Evolutionary conservation across 345 rosid genomes (phyloP), one percentile per base, ranked within the genome.

Genomic region (Punica granatum): DNA sequence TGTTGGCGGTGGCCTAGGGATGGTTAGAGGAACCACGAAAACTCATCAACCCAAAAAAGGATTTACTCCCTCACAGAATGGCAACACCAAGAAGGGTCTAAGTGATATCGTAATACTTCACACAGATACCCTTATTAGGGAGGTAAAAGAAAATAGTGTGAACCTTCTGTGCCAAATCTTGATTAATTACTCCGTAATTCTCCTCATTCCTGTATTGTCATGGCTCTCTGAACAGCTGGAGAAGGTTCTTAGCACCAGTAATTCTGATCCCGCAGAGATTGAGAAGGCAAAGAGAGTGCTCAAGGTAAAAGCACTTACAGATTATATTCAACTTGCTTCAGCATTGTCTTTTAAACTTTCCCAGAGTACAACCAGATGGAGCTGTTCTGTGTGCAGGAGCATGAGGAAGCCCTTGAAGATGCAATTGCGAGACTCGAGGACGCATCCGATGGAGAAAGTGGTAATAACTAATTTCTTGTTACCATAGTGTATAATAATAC

Each of bases 401-500:
- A 92, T 49, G 98, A 92, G 77, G 88, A 80, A 82, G 97, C 96
- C 66, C 92, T 95, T 64, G 74, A 88, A 19, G 88, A 84, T 30
- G 99, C 98, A 46, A 95, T 95, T 64, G 87, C 98, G 18, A 85
- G 80, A 83, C 96, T 95, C 49, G 94, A 90, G 80, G 97, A 86
- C 73, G 90, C 93, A 59, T 90, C 98, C 76, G 99, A 92, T 43
- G 97, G 90, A 75, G 98, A 92, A 86, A 92, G 98, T 66, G 99
- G 98, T 88, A 92, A 90, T 86, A 80, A 82, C 85, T 85, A 75
- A 86, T 70, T 83, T 70, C 80, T 75, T 72, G 74, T 77, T 71
- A 51, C 23, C 30, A 28, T 26, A 30, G 3, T 56, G 61, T 56
- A 26, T 26, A 80, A 77, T 70, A 71, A 76, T 83, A 77, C 26